These are phyloP conservation scores for Thielaviopsis populi DNA, from an alignment of 2,329 filamentous ascomycete species.

Conservation along the genomic window DNA sequence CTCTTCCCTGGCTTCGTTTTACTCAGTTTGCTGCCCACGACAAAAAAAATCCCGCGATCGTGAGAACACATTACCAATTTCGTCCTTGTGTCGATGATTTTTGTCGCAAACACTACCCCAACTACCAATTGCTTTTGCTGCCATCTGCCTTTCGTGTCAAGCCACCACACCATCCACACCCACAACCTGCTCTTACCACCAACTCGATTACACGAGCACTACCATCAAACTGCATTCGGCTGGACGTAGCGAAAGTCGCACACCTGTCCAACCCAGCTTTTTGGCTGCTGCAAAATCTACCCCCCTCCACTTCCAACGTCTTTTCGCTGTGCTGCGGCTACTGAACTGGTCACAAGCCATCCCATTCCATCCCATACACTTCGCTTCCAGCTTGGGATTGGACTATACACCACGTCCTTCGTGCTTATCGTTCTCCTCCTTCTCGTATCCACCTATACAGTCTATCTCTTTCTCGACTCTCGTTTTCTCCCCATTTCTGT, in stretches of 20 bases:
- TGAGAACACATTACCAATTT: constrained; percentile 12
- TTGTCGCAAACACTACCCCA: background rate
- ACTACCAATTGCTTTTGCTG: background rate
- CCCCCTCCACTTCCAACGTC: background rate
- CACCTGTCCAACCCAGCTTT: background rate
- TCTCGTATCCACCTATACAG: background rate
- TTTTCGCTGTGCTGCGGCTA: background rate
- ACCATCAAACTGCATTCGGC: background rate
- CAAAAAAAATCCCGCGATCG: constrained; percentile 6
- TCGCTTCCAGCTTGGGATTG: background rate
- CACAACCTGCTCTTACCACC: background rate
- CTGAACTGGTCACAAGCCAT: background rate
- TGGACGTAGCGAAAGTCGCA: constrained; percentile 1
- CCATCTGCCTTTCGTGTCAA: background rate
- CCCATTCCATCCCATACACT: background rate
- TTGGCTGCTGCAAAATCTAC: background rate
- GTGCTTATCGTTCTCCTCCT: background rate
- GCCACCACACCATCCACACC: background rate
- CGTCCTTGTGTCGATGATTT: background rate
- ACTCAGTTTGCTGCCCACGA: background rate
- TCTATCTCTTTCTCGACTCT: background rate
- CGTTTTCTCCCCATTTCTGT: background rate
- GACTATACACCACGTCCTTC: background rate
- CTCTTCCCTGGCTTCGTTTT: background rate
- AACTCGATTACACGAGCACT: background rate